These are phyloP conservation scores for Phyllosticta ampelicida DNA, from an alignment of 2,329 filamentous ascomycete genomes.

Conservation along the genomic window DNA sequence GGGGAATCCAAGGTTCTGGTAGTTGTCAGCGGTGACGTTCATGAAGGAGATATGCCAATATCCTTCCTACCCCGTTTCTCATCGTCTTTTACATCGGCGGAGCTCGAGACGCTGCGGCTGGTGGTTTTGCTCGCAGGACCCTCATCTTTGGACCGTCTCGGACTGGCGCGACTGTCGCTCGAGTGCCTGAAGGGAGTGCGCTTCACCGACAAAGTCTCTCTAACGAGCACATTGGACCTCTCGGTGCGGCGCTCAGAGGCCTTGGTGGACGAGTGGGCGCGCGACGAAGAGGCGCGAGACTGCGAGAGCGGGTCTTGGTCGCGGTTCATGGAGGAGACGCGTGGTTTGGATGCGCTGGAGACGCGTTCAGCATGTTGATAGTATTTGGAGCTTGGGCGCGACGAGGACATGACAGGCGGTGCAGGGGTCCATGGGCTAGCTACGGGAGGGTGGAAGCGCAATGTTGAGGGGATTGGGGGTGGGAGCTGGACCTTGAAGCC, in stretches of 20 bases:
- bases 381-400: slow-evolving; percentile 22
- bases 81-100: slow-evolving; percentile 9
- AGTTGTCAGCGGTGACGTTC: neutral
- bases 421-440: slow-evolving; percentile 18
- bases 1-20: slow-evolving; percentile 59
- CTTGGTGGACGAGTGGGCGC: slow-evolving; percentile 4
- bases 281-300: slow-evolving; percentile 2
- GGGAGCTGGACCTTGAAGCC: neutral
- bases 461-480: neutral
- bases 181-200: slow-evolving; percentile 28
- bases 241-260: slow-evolving; percentile 8
- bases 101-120: neutral
- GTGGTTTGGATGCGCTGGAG: slow-evolving; percentile 24
- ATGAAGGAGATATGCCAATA: neutral
- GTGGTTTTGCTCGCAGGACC: neutral
- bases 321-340: slow-evolving; percentile 20
- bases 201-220: slow-evolving; percentile 4
- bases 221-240: slow-evolving; percentile 6
- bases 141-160: slow-evolving; percentile 20
- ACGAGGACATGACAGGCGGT: slow-evolving; percentile 22
- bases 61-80: neutral
- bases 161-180: slow-evolving; percentile 23
- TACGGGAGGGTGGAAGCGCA: neutral
- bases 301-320: slow-evolving; percentile 8
- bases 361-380: slow-evolving; percentile 22